These are phyloP conservation scores for Backusella luteola DNA, from an alignment of 192 early-diverging fungal species.

Conservation along the genomic window DNA sequence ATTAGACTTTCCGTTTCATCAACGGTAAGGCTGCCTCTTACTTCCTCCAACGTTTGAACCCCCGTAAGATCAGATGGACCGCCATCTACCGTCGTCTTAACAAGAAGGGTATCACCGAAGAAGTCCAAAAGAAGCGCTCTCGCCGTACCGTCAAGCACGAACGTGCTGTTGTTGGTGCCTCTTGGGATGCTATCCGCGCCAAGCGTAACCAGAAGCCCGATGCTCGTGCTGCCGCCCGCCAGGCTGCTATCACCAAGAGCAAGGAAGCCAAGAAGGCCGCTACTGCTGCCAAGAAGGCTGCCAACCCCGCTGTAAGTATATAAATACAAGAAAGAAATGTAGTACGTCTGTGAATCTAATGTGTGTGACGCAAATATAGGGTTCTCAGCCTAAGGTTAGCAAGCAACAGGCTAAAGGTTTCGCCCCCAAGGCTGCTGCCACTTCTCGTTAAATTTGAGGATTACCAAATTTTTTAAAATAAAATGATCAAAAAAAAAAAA, in stretches of 20 bases:
- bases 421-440: conserved; percentile 74
- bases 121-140: conserved; percentile 94
- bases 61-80: conserved; percentile 97
- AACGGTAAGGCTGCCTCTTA: conserved; percentile 96
- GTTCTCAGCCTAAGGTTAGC: conserved; percentile 60
- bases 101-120: conserved; percentile 98
- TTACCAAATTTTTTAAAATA: neutral
- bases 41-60: conserved; percentile 97
- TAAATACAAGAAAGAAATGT: neutral
- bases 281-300: conserved; percentile 82
- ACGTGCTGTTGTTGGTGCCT: conserved; percentile 93
- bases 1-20: conserved; percentile 91
- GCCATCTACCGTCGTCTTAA: conserved; percentile 95
- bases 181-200: conserved; percentile 94
- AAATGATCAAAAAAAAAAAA: neutral
- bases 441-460: conserved; percentile 69
- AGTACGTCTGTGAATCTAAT: neutral
- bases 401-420: conserved; percentile 85
- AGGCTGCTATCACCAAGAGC: conserved; percentile 77
- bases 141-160: conserved; percentile 93
- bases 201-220: conserved; percentile 97
- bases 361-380: conserved; percentile 1
- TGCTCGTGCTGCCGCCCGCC: conserved; percentile 87
- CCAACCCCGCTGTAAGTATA: conserved; percentile 34
- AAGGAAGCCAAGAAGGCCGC: conserved; percentile 94